phyloP scores from a whole-genome alignment of 1,284 basidiomycete genomes.

The Apiotrichum montevideense region DNA sequence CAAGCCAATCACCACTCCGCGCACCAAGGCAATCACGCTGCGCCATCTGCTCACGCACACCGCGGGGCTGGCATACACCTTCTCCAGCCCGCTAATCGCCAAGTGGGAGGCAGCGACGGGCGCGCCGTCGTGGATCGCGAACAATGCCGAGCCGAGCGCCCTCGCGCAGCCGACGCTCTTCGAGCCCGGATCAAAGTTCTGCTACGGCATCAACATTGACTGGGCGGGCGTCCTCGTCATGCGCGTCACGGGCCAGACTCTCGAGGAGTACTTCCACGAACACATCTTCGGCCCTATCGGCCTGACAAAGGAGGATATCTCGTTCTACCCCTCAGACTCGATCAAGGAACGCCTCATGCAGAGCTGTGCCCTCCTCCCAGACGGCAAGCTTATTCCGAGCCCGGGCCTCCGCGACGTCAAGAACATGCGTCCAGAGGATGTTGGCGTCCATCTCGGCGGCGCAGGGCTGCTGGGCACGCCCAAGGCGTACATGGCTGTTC shows the following conservation, averaged over 20 bases:
- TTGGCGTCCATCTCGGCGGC: slow-evolving; percentile 20
- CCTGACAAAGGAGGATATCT: slow-evolving; percentile 18
- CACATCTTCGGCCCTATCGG: slow-evolving; percentile 35
- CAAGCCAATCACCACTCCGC: slow-evolving; percentile 19
- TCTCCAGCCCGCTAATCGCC: neutral
- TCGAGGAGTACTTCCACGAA: slow-evolving; percentile 36
- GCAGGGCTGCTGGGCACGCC: slow-evolving; percentile 33
- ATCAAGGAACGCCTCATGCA: slow-evolving; percentile 15
- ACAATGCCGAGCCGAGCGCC: slow-evolving; percentile 4
- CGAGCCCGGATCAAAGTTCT: slow-evolving; percentile 30
- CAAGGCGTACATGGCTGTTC: slow-evolving; percentile 26
- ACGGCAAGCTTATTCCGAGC: slow-evolving; percentile 10
- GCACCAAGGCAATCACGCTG: slow-evolving; percentile 29
- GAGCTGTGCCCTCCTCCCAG: slow-evolving; percentile 11
- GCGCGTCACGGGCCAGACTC: slow-evolving; percentile 25
- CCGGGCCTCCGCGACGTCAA: slow-evolving; percentile 3
- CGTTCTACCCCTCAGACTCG: slow-evolving; percentile 28
- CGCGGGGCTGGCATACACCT: slow-evolving; percentile 9
- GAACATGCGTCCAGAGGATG: neutral
- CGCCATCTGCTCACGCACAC: slow-evolving; percentile 36
- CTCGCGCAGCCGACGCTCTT: slow-evolving; percentile 23
- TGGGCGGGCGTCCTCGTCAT: slow-evolving; percentile 35
- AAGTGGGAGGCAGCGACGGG: neutral
- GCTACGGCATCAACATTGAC: slow-evolving; percentile 37
- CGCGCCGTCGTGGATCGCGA: neutral